Evolutionary conservation across 1,139 yeast genomes (phyloP).

Genomic region (Debaryomyces nepalensis): DNA sequence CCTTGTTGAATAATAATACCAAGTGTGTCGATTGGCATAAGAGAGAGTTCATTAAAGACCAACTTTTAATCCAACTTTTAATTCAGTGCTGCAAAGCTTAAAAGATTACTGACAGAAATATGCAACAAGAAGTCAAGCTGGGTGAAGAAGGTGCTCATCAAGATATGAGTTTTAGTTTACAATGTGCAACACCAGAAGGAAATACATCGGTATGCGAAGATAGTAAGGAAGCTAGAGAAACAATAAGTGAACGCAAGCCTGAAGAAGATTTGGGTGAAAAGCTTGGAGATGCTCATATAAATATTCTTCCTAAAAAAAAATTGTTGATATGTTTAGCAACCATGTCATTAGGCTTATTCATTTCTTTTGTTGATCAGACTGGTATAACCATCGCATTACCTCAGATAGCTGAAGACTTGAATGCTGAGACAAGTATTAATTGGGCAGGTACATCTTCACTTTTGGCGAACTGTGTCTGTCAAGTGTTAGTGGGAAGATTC

Average conservation of each 20-base stretch:
- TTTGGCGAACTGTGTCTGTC: conserved; percentile 51
- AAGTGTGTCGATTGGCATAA: too few species aligned
- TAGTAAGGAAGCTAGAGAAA: not conserved
- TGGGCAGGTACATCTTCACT: conserved; percentile 59
- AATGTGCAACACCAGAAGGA: not conserved
- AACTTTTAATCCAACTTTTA: too few species aligned
- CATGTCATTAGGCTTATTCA: conserved; percentile 14
- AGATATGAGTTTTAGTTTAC: not conserved
- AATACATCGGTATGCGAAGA: not conserved
- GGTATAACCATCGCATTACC: conserved; percentile 47
- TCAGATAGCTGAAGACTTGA: conserved; percentile 38
- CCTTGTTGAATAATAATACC: too few species aligned
- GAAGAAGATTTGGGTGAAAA: conserved; percentile 28
- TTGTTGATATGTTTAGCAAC: conserved; percentile 31
- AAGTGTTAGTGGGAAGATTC: conserved; percentile 48
- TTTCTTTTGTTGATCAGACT: conserved; percentile 48
- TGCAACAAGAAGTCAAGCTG: conserved; percentile 1
- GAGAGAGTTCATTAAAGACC: too few species aligned
- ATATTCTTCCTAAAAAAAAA: conserved; percentile 36
- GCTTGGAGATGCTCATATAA: conserved; percentile 44
- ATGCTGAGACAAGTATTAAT: conserved; percentile 44
- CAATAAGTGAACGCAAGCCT: too few species aligned
- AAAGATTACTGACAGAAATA: too few species aligned
- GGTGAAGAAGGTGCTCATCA: not conserved
- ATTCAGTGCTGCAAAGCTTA: too few species aligned